Conservation (phyloP, 441 rosid species). For the Corymbia citriodora region DNA sequence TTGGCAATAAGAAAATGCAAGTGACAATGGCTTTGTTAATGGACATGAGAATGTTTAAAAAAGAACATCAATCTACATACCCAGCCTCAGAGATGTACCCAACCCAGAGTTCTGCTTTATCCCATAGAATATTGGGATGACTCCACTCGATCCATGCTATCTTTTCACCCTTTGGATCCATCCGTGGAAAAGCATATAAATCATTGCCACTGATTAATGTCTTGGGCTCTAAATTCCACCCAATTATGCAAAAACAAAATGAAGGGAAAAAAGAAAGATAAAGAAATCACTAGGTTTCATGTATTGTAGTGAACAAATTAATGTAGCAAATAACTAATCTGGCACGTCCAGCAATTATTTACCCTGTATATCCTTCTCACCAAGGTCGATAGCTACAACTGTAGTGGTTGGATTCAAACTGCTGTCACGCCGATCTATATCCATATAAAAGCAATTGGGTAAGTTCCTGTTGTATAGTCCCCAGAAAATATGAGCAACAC, state of each 20-base stretch:
- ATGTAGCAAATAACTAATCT: neutral
- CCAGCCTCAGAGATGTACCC: constrained; percentile 79
- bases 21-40: neutral
- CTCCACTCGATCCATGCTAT: constrained; percentile 92
- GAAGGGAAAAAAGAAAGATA: neutral
- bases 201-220: constrained; percentile 68
- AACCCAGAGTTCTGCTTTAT: constrained; percentile 88
- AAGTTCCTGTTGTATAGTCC: neutral
- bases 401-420: constrained; percentile 51
- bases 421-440: constrained; percentile 59
- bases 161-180: constrained; percentile 67
- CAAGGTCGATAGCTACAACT: constrained; percentile 44
- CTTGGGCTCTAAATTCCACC: constrained; percentile 55
- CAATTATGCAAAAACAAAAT: neutral
- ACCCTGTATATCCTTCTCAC: constrained; percentile 51
- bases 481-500: neutral
- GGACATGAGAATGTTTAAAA: neutral
- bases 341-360: neutral
- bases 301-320: neutral
- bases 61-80: constrained; percentile 17
- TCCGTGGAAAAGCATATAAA: constrained; percentile 90
- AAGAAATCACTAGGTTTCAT: neutral
- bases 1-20: neutral
- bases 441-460: neutral
- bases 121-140: constrained; percentile 98